These are phyloP conservation scores for Thelonectria olida DNA, from an alignment of 2,329 filamentous ascomycete genomes.

Conservation along the genomic window DNA sequence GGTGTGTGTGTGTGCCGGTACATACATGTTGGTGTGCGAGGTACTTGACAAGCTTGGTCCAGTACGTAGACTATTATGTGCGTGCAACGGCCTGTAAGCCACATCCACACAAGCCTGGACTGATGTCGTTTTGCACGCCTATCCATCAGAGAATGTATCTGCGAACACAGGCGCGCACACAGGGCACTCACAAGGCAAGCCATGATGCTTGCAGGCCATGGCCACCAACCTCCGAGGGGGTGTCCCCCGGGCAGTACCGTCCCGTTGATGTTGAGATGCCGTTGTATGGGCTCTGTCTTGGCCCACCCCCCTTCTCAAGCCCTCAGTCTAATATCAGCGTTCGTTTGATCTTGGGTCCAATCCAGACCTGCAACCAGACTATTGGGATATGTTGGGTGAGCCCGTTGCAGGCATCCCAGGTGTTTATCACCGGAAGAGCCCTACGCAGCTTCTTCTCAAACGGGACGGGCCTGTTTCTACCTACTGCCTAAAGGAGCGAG, in stretches of 20 bases:
- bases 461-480: conserved; percentile 26
- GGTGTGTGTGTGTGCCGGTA: conserved; percentile 7
- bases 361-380: conserved; percentile 26
- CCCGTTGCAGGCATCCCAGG: conserved; percentile 28
- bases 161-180: conserved; percentile 34
- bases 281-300: conserved; percentile 24
- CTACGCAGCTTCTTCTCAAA: conserved; percentile 32
- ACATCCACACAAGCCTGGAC: conserved; percentile 3
- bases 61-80: not conserved
- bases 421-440: conserved; percentile 36
- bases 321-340: not conserved
- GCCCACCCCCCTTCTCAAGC: conserved; percentile 26
- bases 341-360: conserved; percentile 28
- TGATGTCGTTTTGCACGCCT: conserved; percentile 29
- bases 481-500: conserved; percentile 35
- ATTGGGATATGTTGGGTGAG: conserved; percentile 24
- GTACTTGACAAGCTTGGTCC: not conserved
- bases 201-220: conserved; percentile 28
- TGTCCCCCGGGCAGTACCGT: conserved; percentile 26
- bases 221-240: conserved; percentile 26
- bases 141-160: conserved; percentile 26
- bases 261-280: conserved; percentile 30
- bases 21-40: not conserved
- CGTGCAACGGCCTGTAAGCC: conserved; percentile 24
- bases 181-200: conserved; percentile 32